A percentile compares a stretch with the other conserved stretches of the same genome.
These are phyloP conservation scores for Acer negundo DNA, from an alignment of 345 rosid species.

Conservation along the genomic window DNA sequence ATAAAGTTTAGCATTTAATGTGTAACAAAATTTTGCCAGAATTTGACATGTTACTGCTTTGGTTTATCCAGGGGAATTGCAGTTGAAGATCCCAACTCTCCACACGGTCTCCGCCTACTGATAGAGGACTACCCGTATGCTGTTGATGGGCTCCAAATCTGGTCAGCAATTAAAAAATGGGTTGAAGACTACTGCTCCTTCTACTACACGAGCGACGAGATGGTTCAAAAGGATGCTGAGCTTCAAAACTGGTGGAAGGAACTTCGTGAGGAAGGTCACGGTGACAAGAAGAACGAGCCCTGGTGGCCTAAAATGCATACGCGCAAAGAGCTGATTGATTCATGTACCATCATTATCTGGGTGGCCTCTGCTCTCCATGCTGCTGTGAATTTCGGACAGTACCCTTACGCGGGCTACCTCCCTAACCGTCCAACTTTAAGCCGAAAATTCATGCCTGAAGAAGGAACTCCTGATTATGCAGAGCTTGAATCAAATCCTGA, in stretches of 20 bases:
- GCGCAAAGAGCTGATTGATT: conserved; percentile 44
- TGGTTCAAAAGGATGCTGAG: conserved; percentile 47
- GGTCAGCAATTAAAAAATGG: conserved; percentile 69
- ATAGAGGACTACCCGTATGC: conserved; percentile 74
- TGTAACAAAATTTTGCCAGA: background rate
- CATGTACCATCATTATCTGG: conserved; percentile 76
- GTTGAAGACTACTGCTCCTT: conserved; percentile 50
- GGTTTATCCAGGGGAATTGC: conserved; percentile 63
- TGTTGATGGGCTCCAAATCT: conserved; percentile 68
- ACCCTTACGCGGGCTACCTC: conserved; percentile 64
- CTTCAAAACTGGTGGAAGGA: conserved; percentile 83
- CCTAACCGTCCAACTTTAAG: conserved; percentile 65
- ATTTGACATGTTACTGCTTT: background rate
- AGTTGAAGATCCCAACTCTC: conserved; percentile 49
- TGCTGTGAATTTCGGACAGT: conserved; percentile 70
- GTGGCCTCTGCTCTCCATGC: conserved; percentile 76
- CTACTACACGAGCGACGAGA: conserved; percentile 51
- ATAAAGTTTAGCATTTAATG: background rate
- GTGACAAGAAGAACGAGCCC: conserved; percentile 64
- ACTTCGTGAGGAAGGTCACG: conserved; percentile 67
- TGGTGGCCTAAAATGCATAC: conserved; percentile 79
- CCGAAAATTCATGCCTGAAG: conserved; percentile 55
- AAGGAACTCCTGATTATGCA: conserved; percentile 52
- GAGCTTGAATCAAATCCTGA: conserved; percentile 52
- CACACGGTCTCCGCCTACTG: conserved; percentile 51